Evolutionary conservation across 2,329 filamentous ascomycete genomes (phyloP).

Genomic region (Intubia oerlemansii): DNA sequence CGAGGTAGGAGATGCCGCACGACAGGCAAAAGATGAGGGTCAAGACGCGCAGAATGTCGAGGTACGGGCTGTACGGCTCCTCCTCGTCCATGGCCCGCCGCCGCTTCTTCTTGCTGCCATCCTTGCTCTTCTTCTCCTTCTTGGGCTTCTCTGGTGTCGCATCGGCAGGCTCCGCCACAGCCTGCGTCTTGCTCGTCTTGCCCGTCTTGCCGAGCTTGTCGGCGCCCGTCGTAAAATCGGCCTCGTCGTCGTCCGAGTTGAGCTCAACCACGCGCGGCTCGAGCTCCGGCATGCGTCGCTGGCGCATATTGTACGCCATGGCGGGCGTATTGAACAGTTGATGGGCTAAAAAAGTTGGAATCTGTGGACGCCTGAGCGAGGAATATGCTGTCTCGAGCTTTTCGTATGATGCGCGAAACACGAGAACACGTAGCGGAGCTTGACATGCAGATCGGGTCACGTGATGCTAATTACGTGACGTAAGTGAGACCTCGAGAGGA

Average conservation of each 20-base stretch:
- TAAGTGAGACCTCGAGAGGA: no score
- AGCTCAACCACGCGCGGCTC: slow-evolving; percentile 1
- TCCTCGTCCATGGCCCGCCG: slow-evolving; percentile 35
- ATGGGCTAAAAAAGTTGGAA: not conserved
- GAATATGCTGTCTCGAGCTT: no score
- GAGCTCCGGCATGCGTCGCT: not conserved
- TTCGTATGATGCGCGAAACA: no score
- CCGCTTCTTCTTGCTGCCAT: slow-evolving; percentile 4
- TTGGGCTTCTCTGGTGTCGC: not conserved
- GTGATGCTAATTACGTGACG: no score
- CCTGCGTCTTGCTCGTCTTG: not conserved
- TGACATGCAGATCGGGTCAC: no score
- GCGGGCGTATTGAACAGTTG: no score
- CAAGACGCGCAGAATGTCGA: slow-evolving; percentile 50
- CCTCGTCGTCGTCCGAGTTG: not conserved
- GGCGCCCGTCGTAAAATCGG: not conserved
- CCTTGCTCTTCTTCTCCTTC: no score
- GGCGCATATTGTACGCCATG: no score
- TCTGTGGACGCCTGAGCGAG: not conserved
- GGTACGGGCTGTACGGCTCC: slow-evolving; percentile 29
- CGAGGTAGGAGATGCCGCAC: slow-evolving; percentile 52
- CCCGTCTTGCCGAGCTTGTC: not conserved
- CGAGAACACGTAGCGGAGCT: no score
- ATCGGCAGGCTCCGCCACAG: not conserved
- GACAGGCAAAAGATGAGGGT: slow-evolving; percentile 45